Evolutionary conservation across 2,329 filamentous ascomycete genomes (phyloP), one percentile per base, ranked within the genome.

Genomic region (Curvularia spicifera): DNA sequence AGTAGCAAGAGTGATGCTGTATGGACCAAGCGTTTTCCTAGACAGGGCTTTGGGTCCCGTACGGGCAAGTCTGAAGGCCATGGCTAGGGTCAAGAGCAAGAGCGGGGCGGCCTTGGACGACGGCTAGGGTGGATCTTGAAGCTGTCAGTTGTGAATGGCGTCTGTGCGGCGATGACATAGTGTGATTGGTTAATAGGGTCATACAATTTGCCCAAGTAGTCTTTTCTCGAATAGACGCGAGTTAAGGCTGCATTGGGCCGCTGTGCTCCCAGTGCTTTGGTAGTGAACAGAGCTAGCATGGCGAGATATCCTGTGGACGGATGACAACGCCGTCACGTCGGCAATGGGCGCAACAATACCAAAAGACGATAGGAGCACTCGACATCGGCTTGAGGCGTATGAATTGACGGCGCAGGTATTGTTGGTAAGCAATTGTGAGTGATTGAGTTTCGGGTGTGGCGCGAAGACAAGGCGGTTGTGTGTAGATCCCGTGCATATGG

Each of bases 391-490:
- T 10, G n/a, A 28, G 2, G 24, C 5, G 29, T 15, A 18, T 1
- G 35, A 33, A 12, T 22, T 10, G 43, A 28, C 33, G 18, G 44
- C 18, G 20, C 18, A 24, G 4, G 22, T 24, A 3, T 29, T 18
- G 51, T 55, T 46, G 22, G 13, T 18, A 45, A 9, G 28, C 37
- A 46, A 40, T 24, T 39, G 20, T 13, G 18, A 8, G 33, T 37
- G 26, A 35, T 28, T 46, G 33, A 35, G 33, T 15, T 53, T 44
- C 42, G 46, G 45, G 35, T 55, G 56, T 50, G 51, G 55, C 46
- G 52, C 29, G 51, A 47, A 35, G 35, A 42, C 15, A 42, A 43
- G 43, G 35, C 10, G 46, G 37, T 53, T 51, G 40, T 26, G 40
- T 37, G 56, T 29, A 50, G 51, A 58, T 58, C 56, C 15, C 10